A percentile compares a stretch with the other conserved stretches of the same genome.
Evolutionary conservation across 1,139 yeast genomes (phyloP).

Genomic region (Candida sojae): DNA sequence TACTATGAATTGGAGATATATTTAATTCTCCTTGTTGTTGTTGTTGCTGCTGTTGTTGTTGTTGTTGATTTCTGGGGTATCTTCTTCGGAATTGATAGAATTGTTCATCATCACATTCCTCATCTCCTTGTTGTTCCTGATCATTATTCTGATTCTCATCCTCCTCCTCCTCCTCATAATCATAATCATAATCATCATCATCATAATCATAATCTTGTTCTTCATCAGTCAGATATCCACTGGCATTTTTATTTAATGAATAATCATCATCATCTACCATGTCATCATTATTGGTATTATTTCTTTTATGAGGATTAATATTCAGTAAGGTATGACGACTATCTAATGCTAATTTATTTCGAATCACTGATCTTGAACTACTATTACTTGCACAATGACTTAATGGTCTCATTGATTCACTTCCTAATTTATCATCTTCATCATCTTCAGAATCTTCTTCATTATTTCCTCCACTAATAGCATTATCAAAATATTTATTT

Average conservation of each 20-base stretch:
- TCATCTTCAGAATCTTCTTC: constrained; percentile 4
- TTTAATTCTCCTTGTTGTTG: neutral
- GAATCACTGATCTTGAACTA: constrained; percentile 15
- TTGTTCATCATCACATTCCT: constrained; percentile 4
- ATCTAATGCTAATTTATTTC: constrained; percentile 15
- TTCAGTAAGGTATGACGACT: constrained; percentile 12
- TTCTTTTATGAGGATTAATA: neutral
- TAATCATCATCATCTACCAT: constrained; percentile 3
- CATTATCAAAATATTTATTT: constrained; percentile 10
- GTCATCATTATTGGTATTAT: neutral
- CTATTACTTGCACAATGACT: constrained; percentile 10
- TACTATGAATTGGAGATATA: constrained; percentile 2
- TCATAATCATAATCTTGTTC: constrained; percentile 11
- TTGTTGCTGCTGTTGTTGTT: neutral
- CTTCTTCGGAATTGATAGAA: constrained; percentile 13
- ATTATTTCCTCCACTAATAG: neutral
- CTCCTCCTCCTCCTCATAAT: constrained; percentile 4
- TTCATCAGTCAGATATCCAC: constrained; percentile 22
- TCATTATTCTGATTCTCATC: constrained; percentile 5
- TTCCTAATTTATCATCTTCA: neutral
- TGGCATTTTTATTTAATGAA: constrained; percentile 14
- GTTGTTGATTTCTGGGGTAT: neutral
- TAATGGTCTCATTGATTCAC: constrained; percentile 4
- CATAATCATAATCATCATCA: constrained; percentile 1
- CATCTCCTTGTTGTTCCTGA: constrained; percentile 5